Conservation (phyloP, 345 rosid species). For the Eucalyptus brandiana region DNA sequence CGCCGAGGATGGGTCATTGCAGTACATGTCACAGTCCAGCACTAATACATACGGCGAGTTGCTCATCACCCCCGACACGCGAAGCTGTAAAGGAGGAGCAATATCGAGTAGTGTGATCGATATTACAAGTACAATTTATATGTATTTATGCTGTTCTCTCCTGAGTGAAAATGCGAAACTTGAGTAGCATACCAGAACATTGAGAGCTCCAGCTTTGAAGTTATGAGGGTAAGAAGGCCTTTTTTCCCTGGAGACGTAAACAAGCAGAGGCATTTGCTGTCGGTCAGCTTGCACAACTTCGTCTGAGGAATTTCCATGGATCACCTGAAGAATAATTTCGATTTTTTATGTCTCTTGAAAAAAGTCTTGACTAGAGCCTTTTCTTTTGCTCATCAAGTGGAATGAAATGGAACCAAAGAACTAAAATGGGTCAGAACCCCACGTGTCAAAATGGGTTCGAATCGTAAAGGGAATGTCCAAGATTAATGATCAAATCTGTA, state of each 20-base stretch:
- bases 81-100: constrained; percentile 12
- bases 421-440: not conserved
- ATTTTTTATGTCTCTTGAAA: not conserved
- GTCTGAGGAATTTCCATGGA: not conserved
- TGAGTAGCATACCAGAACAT: constrained; percentile 20
- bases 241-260: constrained; percentile 40
- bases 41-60: constrained; percentile 24
- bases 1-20: constrained; percentile 32
- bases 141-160: not conserved
- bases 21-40: constrained; percentile 43
- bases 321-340: not conserved
- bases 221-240: constrained; percentile 15
- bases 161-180: not conserved
- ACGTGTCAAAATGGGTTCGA: not conserved
- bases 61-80: constrained; percentile 29
- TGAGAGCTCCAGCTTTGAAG: constrained; percentile 51
- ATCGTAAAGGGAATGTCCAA: not conserved
- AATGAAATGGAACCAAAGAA: not conserved
- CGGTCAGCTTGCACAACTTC: not conserved
- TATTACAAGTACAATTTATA: not conserved
- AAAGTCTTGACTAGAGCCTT: not conserved
- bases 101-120: not conserved
- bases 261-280: constrained; percentile 12
- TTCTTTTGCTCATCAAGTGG: not conserved
- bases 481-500: not conserved